Base-by-base conservation (phyloP, 1,284 basidiomycete species). In the Melampsora americana region DNA sequence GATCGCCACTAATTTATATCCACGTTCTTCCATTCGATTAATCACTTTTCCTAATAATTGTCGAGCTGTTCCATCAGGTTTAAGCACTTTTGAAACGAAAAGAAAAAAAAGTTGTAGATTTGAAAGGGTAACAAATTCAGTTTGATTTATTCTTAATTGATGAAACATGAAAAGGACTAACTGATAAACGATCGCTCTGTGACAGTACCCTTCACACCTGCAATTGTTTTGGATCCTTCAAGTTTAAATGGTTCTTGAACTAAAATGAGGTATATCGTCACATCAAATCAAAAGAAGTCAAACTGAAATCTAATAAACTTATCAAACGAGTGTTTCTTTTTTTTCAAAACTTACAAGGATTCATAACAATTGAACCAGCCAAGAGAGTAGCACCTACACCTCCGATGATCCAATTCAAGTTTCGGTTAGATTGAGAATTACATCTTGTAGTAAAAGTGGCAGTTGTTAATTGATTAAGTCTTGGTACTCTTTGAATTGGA, bases 11-110 rank as follows among this genome's bases (percentile, higher is more conserved):
- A 80, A 66, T 59, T 78, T 71, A 70, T 77, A 81, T 50, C 81
- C 81, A 20, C 80, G 76, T 23, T 75, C 69, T 77, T 82, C 81
- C 64, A 82, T 81, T 56, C 46, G n/a, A 42, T 69, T 46, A 56
- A 82, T 80, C 73, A 82, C 80, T 76, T 82, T 80, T 69, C 80
- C 80, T 53, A 82, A 79, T 53, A 82, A 79, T 77, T 81, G 80
- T 61, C 81, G 79, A 35, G 80, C 79, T 62, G 72, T 72, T 42
- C 80, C 81, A 78, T 82, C 81, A 42, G 81, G 81, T 79, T 82
- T 82, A 77, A 80, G 80, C 80, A 82, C 80, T 56, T 23, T 56
- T 23, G 50, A 23, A 5, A 20, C 18, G 12, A 4, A 18, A 4
- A 53, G 12, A 53, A 53, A 53, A 53, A 3, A 53, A 53, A 23